These are phyloP conservation scores for Naganishia liquefaciens DNA, from an alignment of 1,284 basidiomycete genomes.

Conservation along the genomic window DNA sequence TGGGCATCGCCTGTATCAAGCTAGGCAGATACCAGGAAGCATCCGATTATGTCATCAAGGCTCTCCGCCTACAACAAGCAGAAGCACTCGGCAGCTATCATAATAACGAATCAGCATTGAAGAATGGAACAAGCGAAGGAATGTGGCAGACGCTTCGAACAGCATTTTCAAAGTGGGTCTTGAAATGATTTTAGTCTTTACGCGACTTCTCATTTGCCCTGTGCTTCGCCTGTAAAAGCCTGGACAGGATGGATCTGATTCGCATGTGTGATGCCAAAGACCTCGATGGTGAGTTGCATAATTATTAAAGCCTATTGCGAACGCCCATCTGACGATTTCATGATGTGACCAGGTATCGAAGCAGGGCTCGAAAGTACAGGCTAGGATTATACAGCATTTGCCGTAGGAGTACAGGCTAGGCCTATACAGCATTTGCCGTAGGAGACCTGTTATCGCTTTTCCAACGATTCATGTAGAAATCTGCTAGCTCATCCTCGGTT, in stretches of 20 bases:
- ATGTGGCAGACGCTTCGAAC: slow-evolving; percentile 26
- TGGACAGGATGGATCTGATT: slow-evolving; percentile 36
- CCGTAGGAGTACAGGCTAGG: not conserved
- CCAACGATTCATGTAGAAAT: slow-evolving; percentile 22
- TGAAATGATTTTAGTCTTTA: not conserved
- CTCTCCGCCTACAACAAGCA: slow-evolving; percentile 78
- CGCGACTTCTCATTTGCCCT: not conserved
- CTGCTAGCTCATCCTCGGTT: slow-evolving; percentile 18
- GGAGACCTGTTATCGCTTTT: not conserved
- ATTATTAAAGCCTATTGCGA: too few relatives aligned
- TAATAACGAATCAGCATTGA: slow-evolving; percentile 30
- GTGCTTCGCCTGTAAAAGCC: slow-evolving; percentile 9
- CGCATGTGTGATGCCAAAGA: slow-evolving; percentile 29
- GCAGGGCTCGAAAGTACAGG: slow-evolving; percentile 14
- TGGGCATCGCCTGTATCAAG: slow-evolving; percentile 88
- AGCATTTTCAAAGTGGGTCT: slow-evolving; percentile 20
- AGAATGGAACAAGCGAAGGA: slow-evolving; percentile 23
- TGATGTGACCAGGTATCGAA: slow-evolving; percentile 7
- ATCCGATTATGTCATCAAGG: slow-evolving; percentile 79
- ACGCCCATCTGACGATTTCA: not conserved
- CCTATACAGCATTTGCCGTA: slow-evolving; percentile 7
- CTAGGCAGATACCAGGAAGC: slow-evolving; percentile 81
- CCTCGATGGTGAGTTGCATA: slow-evolving; percentile 33
- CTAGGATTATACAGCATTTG: slow-evolving; percentile 13
- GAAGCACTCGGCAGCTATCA: slow-evolving; percentile 54